Evolutionary conservation across 805 yeast genomes (phyloP).

Genomic region (Metschnikowia noctiluminum): DNA sequence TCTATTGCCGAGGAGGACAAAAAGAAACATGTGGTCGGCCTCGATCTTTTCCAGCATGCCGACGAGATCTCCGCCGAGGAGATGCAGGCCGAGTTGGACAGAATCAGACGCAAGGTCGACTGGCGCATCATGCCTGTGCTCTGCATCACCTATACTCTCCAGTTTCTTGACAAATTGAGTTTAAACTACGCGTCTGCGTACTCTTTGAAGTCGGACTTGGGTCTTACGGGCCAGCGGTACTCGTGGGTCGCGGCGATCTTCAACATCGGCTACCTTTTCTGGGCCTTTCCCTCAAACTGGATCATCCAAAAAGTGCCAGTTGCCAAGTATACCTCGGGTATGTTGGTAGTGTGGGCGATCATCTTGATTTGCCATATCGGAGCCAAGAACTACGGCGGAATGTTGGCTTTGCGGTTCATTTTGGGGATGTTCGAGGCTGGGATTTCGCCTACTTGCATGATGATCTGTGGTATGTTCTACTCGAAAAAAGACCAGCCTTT

Average conservation of each 20-base stretch:
- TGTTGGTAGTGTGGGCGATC: slow-evolving; percentile 16
- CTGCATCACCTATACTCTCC: slow-evolving; percentile 23
- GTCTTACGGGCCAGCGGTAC: slow-evolving; percentile 16
- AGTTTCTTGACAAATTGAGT: slow-evolving; percentile 18
- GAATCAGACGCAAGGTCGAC: slow-evolving; percentile 34
- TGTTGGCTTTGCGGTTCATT: slow-evolving; percentile 14
- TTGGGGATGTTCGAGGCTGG: slow-evolving; percentile 18
- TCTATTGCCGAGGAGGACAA: slow-evolving; percentile 7
- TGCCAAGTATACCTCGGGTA: slow-evolving; percentile 13
- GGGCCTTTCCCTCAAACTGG: slow-evolving; percentile 17
- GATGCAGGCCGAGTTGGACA: slow-evolving; percentile 18
- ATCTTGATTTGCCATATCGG: slow-evolving; percentile 16
- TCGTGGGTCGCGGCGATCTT: slow-evolving; percentile 17
- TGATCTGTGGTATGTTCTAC: slow-evolving; percentile 17
- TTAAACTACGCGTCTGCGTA: slow-evolving; percentile 18
- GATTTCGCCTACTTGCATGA: slow-evolving; percentile 15
- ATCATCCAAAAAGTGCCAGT: slow-evolving; percentile 17
- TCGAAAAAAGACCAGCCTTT: slow-evolving; percentile 12
- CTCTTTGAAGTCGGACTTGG: slow-evolving; percentile 16
- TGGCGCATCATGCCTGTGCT: slow-evolving; percentile 28
- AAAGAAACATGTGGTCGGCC: slow-evolving; percentile 17
- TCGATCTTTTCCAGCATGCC: slow-evolving; percentile 25
- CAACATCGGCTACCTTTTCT: slow-evolving; percentile 17
- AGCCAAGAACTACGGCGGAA: slow-evolving; percentile 12
- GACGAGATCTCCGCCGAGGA: slow-evolving; percentile 30